A percentile compares a stretch with the other conserved stretches of the same genome.
Evolutionary conservation across 1,139 yeast genomes (phyloP).

Genomic region (Yamadazyma triangularis): DNA sequence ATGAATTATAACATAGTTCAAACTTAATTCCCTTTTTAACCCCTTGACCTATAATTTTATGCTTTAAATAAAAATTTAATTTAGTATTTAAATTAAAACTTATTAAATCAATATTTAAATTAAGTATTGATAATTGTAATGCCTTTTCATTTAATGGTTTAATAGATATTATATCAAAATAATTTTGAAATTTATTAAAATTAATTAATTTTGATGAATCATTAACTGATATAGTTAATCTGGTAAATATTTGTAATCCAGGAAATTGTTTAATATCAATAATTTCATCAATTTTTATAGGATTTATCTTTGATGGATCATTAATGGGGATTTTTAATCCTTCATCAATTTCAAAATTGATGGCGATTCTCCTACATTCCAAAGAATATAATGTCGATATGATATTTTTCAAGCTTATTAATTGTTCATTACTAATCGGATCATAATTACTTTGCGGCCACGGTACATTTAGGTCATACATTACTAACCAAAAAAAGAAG

Average conservation of each 20-base stretch:
- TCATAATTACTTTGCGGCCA: conserved; percentile 66
- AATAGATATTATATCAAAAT: conserved; percentile 78
- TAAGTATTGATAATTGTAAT: conserved; percentile 66
- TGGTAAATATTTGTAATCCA: conserved; percentile 50
- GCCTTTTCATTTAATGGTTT: conserved; percentile 80
- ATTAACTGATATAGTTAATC: conserved; percentile 71
- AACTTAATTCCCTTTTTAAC: conserved; percentile 76
- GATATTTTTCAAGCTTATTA: conserved; percentile 42
- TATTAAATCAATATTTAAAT: conserved; percentile 73
- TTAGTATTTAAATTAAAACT: conserved; percentile 65
- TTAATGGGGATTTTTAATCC: conserved; percentile 53
- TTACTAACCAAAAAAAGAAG: conserved; percentile 1
- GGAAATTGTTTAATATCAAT: conserved; percentile 21
- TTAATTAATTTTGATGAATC: conserved; percentile 79
- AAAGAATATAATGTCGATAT: conserved; percentile 54
- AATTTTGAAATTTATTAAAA: conserved; percentile 53
- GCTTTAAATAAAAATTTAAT: conserved; percentile 74
- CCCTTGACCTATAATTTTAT: conserved; percentile 81
- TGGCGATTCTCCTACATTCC: conserved; percentile 71
- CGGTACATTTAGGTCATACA: conserved; percentile 72
- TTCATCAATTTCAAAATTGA: conserved; percentile 61
- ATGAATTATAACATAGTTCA: conserved; percentile 67
- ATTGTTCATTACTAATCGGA: conserved; percentile 36
- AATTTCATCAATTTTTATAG: conserved; percentile 27
- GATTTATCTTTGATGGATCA: conserved; percentile 29